A percentile compares a stretch with the other conserved stretches of the same genome.
These are phyloP conservation scores for Daedalea quercina DNA, from an alignment of 768 basidiomycete species.

Conservation along the genomic window DNA sequence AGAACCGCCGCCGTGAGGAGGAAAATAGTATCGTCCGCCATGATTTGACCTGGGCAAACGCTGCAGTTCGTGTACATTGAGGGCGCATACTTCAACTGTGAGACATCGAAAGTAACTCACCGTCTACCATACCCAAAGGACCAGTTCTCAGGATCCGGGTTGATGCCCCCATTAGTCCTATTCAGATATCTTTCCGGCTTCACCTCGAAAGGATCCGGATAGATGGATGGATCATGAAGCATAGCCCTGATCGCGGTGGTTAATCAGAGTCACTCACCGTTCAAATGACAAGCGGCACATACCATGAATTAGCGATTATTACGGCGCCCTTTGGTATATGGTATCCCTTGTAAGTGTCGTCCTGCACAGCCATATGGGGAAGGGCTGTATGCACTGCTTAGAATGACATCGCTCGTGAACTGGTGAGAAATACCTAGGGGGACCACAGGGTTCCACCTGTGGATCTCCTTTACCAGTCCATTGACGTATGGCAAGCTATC, in stretches of 20 bases:
- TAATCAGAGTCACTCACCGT: neutral
- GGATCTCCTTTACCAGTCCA: slow-evolving; percentile 17
- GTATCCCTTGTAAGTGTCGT: slow-evolving; percentile 17
- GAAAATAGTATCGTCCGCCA: slow-evolving; percentile 7
- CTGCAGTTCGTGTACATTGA: neutral
- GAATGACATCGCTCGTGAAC: neutral
- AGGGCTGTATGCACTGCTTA: slow-evolving; percentile 7
- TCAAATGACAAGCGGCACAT: neutral
- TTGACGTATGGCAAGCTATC: slow-evolving; percentile 15
- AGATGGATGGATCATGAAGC: slow-evolving; percentile 28
- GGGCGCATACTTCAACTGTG: too few relatives aligned
- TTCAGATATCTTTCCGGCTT: slow-evolving; percentile 31
- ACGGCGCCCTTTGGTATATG: slow-evolving; percentile 19
- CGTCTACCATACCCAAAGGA: neutral
- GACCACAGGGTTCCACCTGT: slow-evolving; percentile 27
- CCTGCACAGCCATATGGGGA: slow-evolving; percentile 11
- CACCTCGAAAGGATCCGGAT: slow-evolving; percentile 31
- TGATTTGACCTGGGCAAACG: neutral
- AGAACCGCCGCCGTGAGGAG: slow-evolving; percentile 9
- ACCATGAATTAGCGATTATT: slow-evolving; percentile 21
- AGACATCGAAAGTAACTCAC: neutral
- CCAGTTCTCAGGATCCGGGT: neutral
- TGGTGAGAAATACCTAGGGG: slow-evolving; percentile 20
- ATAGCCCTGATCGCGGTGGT: slow-evolving; percentile 11
- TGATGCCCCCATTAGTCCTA: neutral